These are phyloP conservation scores for Boletus huronensis DNA, from an alignment of 768 basidiomycete genomes.

Conservation along the genomic window DNA sequence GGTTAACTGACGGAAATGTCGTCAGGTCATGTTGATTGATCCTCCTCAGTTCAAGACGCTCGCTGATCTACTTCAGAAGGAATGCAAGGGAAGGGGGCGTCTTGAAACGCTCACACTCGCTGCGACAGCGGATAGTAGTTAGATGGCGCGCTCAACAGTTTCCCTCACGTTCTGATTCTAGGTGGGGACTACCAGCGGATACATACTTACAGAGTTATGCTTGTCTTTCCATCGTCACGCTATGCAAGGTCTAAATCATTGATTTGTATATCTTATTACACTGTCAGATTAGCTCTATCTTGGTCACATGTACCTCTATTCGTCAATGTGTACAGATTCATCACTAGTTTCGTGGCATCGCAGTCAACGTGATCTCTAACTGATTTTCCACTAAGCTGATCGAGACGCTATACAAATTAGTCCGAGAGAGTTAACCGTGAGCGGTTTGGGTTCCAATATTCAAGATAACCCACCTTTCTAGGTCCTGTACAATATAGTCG, in stretches of 20 bases:
- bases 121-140: conserved; percentile 46
- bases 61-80: conserved; percentile 86
- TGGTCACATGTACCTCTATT: not conserved
- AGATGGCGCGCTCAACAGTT: not conserved
- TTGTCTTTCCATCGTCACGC: not conserved
- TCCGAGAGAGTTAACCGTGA: not conserved
- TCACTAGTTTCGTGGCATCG: conserved; percentile 13
- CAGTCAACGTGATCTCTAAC: conserved; percentile 19
- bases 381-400: conserved; percentile 17
- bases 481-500: conserved; percentile 65
- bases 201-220: not conserved
- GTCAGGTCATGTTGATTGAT: conserved; percentile 86
- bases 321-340: not conserved
- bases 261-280: not conserved
- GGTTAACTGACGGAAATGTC: conserved; percentile 9
- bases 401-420: conserved; percentile 16
- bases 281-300: not conserved
- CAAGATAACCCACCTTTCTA: conserved; percentile 51
- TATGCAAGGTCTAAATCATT: not conserved
- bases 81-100: conserved; percentile 83
- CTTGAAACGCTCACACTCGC: conserved; percentile 80
- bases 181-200: not conserved
- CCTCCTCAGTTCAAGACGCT: conserved; percentile 88
- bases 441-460: not conserved
- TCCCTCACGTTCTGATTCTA: not conserved